Base-by-base conservation (phyloP, 2,329 filamentous ascomycete genomes). In the Penicillium hordei region DNA sequence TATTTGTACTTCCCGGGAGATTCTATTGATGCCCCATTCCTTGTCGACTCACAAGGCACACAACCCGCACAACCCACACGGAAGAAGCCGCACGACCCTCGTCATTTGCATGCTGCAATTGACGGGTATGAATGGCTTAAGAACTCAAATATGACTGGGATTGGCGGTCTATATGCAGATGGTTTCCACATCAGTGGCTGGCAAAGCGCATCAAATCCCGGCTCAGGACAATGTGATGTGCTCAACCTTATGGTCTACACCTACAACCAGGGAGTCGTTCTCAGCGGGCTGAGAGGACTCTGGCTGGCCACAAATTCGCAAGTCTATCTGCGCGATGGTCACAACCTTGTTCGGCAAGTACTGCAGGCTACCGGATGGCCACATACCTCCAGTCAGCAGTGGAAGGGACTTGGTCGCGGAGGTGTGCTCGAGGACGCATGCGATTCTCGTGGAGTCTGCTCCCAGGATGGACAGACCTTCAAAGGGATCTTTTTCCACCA, bases 401-500 rank as follows among this genome's bases (percentile, higher is more conserved):
- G 91, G 91, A 78, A 82, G 39, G 91, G 91, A 0, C 81, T 96
- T 0, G 93, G 93, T 27, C 84, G 89, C 5, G 83, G 83, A 19
- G 93, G 93, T 2, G 83, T 97, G 29, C 75, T 97, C 42, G 91
- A 96, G 71, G 93, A 97, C 48, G 76, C 82, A 36, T 97, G 93
- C 70, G 93, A 97, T 71, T 84, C 86, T 2, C 78, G 77, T 19
- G 90, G 85, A 3, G 82, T 78, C 42, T 97, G 93, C 72, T 91
- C 86, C 19, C 92, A 97, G 72, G 84, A 97, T 66, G 83, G 83
- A 0, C 93, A 97, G 68, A 92, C 90, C 0, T 97, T 97, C 83
- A 97, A 97, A 73, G 90, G 91, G 29, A 93, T 97, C 56, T 96
- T 93, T 79, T 96, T 96, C 76, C 90, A 96, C 70, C 93, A 97